Evolutionary conservation across 176 grass and related monocot species (phyloP).

Genomic region (Ensete ventricosum): DNA sequence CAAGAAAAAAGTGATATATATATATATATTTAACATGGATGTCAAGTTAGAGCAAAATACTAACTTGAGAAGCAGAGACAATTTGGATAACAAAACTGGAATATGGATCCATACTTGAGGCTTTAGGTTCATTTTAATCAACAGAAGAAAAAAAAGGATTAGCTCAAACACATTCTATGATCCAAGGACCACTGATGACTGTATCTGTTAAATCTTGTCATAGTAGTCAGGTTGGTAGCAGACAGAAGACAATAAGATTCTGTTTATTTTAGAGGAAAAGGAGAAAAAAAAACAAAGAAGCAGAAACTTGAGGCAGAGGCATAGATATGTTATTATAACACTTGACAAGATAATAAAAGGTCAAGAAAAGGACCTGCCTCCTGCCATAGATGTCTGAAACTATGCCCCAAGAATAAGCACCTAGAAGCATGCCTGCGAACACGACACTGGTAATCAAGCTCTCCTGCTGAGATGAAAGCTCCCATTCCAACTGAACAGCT

Average conservation of each 20-base stretch:
- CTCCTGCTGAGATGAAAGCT: conserved; percentile 71
- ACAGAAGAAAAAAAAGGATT: too few relatives aligned
- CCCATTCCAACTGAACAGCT: conserved; percentile 76
- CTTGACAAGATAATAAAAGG: conserved; percentile 25
- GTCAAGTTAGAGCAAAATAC: neutral
- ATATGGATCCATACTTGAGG: too few relatives aligned
- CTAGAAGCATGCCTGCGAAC: conserved; percentile 80
- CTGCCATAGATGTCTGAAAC: conserved; percentile 91
- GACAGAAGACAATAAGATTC: neutral
- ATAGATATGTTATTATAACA: neutral
- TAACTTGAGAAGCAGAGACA: neutral
- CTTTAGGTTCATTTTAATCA: too few relatives aligned
- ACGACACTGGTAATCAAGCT: conserved; percentile 93
- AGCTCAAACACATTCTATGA: too few relatives aligned
- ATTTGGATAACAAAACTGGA: neutral
- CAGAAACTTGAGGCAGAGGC: conserved; percentile 1
- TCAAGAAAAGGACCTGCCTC: conserved; percentile 66
- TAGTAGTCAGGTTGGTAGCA: neutral
- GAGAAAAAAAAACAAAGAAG: neutral
- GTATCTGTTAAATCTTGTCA: too few relatives aligned
- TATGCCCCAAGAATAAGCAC: conserved; percentile 82
- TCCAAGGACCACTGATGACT: too few relatives aligned
- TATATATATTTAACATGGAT: neutral
- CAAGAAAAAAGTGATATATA: neutral
- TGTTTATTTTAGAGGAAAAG: neutral